Percentiles rank a stretch among this genome's conserved stretches.
Conservation (phyloP, 2,329 filamentous ascomycete species). For the Fusarium hainanense region DNA sequence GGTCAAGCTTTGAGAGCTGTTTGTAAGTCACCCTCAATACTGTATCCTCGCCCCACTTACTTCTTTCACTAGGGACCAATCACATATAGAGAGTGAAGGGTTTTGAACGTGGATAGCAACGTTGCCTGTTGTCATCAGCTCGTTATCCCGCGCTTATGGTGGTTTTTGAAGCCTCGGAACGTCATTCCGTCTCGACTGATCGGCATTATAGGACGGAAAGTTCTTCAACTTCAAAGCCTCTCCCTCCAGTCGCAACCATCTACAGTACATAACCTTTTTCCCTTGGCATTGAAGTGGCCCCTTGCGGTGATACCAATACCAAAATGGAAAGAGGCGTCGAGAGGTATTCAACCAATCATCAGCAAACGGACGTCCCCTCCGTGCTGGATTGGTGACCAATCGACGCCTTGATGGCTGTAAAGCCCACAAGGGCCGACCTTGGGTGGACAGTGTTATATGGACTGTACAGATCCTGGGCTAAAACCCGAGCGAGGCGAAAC, state of each 20-base stretch:
- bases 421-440: neutral
- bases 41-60: constrained; percentile 1
- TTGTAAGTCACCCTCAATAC: constrained; percentile 1
- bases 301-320: neutral
- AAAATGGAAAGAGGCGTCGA: neutral
- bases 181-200: constrained; percentile 12
- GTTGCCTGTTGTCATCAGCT: neutral
- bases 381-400: neutral
- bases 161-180: neutral
- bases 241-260: neutral
- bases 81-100: neutral
- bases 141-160: too few species aligned
- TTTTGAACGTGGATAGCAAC: too few species aligned
- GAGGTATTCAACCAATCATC: neutral
- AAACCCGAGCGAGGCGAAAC: neutral
- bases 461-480: neutral
- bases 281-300: neutral
- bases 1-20: neutral
- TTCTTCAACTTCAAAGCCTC: neutral
- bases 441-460: constrained; percentile 16
- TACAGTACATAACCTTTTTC: neutral
- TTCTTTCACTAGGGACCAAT: neutral
- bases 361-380: constrained; percentile 4
- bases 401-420: too few species aligned
- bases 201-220: neutral